Conservation (phyloP, 169 alveolate species). For the Eimeria brunetti region DNA sequence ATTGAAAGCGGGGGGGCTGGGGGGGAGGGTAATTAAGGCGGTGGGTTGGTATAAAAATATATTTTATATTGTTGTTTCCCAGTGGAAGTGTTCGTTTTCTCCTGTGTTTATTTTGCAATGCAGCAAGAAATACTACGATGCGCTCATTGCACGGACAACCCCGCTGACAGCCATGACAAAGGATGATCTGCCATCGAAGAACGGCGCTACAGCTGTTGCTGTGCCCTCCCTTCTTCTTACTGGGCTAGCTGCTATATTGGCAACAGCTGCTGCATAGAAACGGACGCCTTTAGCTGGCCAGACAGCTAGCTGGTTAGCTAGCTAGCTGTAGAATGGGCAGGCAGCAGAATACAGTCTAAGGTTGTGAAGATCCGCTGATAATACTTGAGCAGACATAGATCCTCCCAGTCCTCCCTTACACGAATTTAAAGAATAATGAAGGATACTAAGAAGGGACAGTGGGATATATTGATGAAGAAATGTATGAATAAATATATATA, state of each 20-base stretch:
- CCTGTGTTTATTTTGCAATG: not conserved
- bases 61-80: not conserved
- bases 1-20: not conserved
- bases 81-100: not conserved
- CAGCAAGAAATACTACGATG: not conserved
- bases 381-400: too few species aligned
- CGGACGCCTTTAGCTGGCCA: not conserved
- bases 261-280: not conserved
- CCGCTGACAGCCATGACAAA: not conserved
- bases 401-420: too few species aligned
- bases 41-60: not conserved
- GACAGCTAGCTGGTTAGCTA: not conserved
- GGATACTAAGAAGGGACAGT: too few species aligned
- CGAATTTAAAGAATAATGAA: too few species aligned
- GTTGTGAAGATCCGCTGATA: too few species aligned
- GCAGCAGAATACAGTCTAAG: too few species aligned
- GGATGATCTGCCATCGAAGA: not conserved
- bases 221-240: not conserved
- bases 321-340: too few species aligned
- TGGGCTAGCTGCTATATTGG: not conserved
- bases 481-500: too few species aligned
- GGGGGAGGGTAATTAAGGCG: not conserved
- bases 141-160: not conserved
- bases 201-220: not conserved
- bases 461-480: too few species aligned